A percentile compares a stretch with the other conserved stretches of the same genome.
Conservation (phyloP, 2,329 filamentous ascomycete genomes). For the Alternaria novae-zelandiae region DNA sequence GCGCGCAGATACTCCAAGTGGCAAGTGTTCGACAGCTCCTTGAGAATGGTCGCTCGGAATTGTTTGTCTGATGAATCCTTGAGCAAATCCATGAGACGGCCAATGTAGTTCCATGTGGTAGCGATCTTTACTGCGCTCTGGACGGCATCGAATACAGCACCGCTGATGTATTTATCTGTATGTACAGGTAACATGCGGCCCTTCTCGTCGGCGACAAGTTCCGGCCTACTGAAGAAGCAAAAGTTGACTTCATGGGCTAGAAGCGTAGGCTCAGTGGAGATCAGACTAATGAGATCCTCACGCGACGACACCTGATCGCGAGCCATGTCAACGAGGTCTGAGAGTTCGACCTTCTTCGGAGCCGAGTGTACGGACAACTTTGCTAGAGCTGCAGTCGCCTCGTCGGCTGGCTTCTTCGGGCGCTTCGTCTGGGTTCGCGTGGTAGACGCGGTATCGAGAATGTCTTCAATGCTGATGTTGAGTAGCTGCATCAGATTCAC, state of each 20-base stretch:
- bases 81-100: slow-evolving; percentile 47
- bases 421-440: slow-evolving; percentile 25
- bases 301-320: slow-evolving; percentile 17
- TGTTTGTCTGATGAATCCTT: slow-evolving; percentile 33
- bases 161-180: slow-evolving; percentile 54
- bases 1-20: slow-evolving; percentile 53
- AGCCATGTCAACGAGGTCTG: slow-evolving; percentile 28
- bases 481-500: slow-evolving; percentile 46
- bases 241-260: slow-evolving; percentile 39
- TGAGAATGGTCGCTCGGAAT: slow-evolving; percentile 47
- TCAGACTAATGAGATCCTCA: slow-evolving; percentile 47
- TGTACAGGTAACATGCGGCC: slow-evolving; percentile 48
- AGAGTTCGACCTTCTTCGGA: slow-evolving; percentile 10
- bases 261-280: slow-evolving; percentile 16
- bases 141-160: slow-evolving; percentile 52
- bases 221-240: slow-evolving; percentile 51
- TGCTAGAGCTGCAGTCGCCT: slow-evolving; percentile 37
- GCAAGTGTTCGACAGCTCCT: slow-evolving; percentile 55
- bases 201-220: slow-evolving; percentile 55
- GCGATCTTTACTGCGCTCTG: slow-evolving; percentile 45
- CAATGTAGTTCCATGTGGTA: slow-evolving; percentile 53
- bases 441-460: slow-evolving; percentile 51
- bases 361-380: slow-evolving; percentile 39
- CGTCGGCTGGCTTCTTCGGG: slow-evolving; percentile 41
- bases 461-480: slow-evolving; percentile 53